Conservation (phyloP, 2,329 filamentous ascomycete genomes). For the Boeremia exigua region DNA sequence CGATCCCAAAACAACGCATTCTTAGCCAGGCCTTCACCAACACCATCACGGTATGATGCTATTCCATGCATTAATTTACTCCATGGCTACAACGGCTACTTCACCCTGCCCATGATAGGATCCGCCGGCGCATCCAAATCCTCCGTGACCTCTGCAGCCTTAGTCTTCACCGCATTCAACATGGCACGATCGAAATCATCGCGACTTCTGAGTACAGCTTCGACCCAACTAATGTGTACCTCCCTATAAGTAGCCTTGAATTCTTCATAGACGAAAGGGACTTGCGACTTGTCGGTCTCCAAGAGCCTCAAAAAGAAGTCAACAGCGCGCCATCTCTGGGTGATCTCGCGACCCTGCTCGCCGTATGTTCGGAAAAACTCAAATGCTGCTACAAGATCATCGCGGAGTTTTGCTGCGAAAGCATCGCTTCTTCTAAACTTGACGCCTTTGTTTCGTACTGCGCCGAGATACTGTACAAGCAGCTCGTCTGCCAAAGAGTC, state of each 20-base stretch:
- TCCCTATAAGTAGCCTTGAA: conserved; percentile 94
- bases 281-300: conserved; percentile 72
- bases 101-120: conserved; percentile 94
- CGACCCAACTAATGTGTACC: conserved; percentile 92
- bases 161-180: conserved; percentile 85
- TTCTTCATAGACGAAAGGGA: conserved; percentile 78
- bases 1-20: too few species aligned
- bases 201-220: conserved; percentile 81
- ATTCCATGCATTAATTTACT: not conserved
- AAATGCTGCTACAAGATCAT: conserved; percentile 89
- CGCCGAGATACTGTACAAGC: conserved; percentile 80
- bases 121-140: conserved; percentile 71
- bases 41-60: not conserved
- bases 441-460: conserved; percentile 86
- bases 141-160: conserved; percentile 84
- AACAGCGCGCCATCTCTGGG: conserved; percentile 90
- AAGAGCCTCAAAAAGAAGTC: conserved; percentile 82
- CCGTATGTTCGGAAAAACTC: conserved; percentile 75
- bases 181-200: conserved; percentile 95
- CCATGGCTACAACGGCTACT: conserved; percentile 53
- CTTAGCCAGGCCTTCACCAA: too few species aligned
- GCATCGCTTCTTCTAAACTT: conserved; percentile 87
- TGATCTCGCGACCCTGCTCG: conserved; percentile 67
- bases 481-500: conserved; percentile 94
- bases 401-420: conserved; percentile 90